These are phyloP conservation scores for Xylaria sp. DNA, from an alignment of 2,329 filamentous ascomycete genomes.

Conservation along the genomic window DNA sequence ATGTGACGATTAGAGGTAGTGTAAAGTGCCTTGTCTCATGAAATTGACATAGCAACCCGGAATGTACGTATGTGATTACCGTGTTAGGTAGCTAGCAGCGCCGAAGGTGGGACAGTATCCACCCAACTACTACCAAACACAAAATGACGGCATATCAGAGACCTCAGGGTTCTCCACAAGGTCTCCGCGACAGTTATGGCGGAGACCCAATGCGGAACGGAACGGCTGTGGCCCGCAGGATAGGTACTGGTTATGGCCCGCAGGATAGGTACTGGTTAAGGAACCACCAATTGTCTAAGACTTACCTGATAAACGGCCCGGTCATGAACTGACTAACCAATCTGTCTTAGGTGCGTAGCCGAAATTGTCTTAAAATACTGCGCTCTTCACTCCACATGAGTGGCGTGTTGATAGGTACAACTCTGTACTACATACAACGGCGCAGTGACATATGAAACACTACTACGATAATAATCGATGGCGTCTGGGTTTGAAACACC, in stretches of 20 bases:
- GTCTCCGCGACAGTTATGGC: constrained; percentile 7
- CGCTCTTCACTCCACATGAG: constrained; percentile 4
- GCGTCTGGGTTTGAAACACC: not conserved
- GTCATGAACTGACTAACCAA: not conserved
- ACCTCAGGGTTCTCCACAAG: constrained; percentile 17
- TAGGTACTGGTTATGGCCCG: constrained; percentile 9
- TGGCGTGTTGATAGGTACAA: constrained; percentile 6
- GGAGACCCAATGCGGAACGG: constrained; percentile 20
- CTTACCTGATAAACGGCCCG: constrained; percentile 11
- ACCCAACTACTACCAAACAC: not conserved
- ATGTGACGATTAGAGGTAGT: not conserved
- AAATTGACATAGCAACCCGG: not conserved
- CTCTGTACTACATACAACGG: not conserved
- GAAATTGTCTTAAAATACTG: constrained; percentile 13
- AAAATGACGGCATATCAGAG: not conserved
- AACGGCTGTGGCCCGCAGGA: constrained; percentile 17
- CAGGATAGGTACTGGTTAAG: constrained; percentile 2
- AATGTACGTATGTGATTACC: not conserved
- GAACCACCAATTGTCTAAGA: constrained; percentile 18
- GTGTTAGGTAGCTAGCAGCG: not conserved
- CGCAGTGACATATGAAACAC: not conserved
- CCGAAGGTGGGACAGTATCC: not conserved
- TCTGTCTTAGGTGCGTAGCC: constrained; percentile 10
- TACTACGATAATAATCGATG: not conserved
- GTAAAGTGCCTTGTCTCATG: not conserved